phyloP scores from a whole-genome alignment of 2,329 filamentous ascomycete species.

The Penicillium sp. region DNA sequence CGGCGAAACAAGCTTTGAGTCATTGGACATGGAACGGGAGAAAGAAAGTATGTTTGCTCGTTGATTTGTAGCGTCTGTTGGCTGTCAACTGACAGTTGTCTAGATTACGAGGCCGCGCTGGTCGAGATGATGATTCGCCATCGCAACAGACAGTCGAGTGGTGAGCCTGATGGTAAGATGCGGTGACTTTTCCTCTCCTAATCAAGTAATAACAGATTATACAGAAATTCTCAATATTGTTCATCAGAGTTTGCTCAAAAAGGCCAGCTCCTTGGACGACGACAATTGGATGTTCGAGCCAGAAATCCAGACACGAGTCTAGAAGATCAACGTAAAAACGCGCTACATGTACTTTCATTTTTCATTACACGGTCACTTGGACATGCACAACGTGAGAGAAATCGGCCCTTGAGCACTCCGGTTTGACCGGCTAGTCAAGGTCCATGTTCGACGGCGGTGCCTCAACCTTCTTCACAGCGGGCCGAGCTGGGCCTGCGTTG shows the following conservation, averaged over 20 bases:
- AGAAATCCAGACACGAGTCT: conserved; percentile 50
- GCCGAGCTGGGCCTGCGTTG: conserved; percentile 36
- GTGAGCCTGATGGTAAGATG: conserved; percentile 62
- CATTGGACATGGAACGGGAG: conserved; percentile 38
- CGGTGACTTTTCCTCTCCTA: background rate
- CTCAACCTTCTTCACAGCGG: conserved; percentile 49
- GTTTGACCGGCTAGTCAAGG: conserved; percentile 38
- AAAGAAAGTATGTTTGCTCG: conserved; percentile 40
- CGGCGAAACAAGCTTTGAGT: conserved; percentile 56
- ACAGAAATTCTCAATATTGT: conserved; percentile 69
- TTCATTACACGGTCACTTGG: conserved; percentile 14
- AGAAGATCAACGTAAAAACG: conserved; percentile 16
- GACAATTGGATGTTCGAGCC: conserved; percentile 91
- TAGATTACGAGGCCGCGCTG: conserved; percentile 49
- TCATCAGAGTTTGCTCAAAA: conserved; percentile 67
- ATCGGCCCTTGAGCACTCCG: background rate
- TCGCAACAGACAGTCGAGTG: conserved; percentile 54
- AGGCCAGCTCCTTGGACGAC: conserved; percentile 72
- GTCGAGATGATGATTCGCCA: conserved; percentile 44
- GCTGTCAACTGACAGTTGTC: conserved; percentile 2
- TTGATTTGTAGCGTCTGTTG: background rate
- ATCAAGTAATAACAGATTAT: conserved; percentile 6
- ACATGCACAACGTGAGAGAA: background rate
- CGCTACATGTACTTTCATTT: conserved; percentile 15
- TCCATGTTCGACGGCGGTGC: conserved; percentile 46